Base-by-base conservation (phyloP, 768 basidiomycete genomes). In the Suillus tomentosus region DNA sequence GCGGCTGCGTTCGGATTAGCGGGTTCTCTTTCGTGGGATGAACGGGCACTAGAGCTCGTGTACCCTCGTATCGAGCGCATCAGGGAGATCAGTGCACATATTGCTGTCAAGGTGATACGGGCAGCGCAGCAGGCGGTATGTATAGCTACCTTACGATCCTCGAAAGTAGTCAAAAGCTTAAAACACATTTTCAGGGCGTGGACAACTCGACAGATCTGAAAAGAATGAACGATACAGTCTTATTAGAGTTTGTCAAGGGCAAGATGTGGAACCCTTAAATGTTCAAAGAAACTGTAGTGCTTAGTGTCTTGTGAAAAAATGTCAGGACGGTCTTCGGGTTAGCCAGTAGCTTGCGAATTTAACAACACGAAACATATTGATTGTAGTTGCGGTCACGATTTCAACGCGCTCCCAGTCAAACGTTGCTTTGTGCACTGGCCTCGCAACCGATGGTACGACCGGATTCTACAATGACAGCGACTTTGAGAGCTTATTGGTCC, bases 31-130 rank as follows among this genome's bases (percentile, higher is more conserved):
- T 93, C 85, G 2, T 68, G 73, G 14, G 89, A 91, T 42, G 96
- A 97, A 77, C 82, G 77, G 48, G 80, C 79, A 3, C 70, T 78
- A 48, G 90, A 85, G 51, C 81, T 95, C 55, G 74, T 98, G 9
- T 97, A 97, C 76, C 95, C 96, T 53, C 85, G 86, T 56, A 81
- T 96, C 63, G 85, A 90, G 70, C 84, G 95, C 70, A 89, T 97
- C 67, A 84, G 95, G 40, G 92, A 95, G 73, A 94, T 96, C 70
- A 91, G 89, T 68, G 85, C 85, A 2, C 73, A 81, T 60, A 91
- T 97, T 64, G 91, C 93, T 15, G 79, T 79, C 62, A 79, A 82
- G 51, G 93, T 96, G 63, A 90, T 96, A 71, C 86, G 88, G 61
- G 83, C 86, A 45, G 93, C 94, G 43, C 94, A 96, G 76, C 82